Conservation (phyloP, 768 basidiomycete species). For the Fomitopsis pulvina region DNA sequence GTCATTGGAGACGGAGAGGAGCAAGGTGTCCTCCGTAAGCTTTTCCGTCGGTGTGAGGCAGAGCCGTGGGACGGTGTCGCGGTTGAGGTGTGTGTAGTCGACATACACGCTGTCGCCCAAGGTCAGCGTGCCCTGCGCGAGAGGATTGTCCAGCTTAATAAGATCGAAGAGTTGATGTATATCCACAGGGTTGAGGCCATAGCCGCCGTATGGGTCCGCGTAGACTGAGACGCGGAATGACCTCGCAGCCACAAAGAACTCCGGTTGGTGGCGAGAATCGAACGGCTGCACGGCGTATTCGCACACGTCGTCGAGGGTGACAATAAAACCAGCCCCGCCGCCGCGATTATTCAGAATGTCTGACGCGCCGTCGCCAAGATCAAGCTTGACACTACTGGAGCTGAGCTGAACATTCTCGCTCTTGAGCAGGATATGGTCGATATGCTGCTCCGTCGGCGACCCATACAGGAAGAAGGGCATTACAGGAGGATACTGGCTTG, state of each 20-base stretch:
- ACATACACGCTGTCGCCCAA: not conserved
- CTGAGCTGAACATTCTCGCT: conserved; percentile 19
- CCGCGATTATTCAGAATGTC: not conserved
- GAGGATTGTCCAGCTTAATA: not conserved
- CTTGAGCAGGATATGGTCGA: conserved; percentile 28
- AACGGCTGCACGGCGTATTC: conserved; percentile 5
- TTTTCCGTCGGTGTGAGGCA: not conserved
- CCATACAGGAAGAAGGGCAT: conserved; percentile 39
- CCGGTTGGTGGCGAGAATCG: not conserved
- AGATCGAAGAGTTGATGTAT: not conserved
- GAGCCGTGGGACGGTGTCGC: not conserved
- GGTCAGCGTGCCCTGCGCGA: not conserved
- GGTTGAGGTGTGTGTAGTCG: not conserved
- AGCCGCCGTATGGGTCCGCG: not conserved
- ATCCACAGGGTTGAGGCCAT: not conserved
- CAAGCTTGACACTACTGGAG: conserved; percentile 1
- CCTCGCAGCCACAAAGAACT: not conserved
- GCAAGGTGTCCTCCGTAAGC: not conserved
- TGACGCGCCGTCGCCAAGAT: not conserved
- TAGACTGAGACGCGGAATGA: not conserved
- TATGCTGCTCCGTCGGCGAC: conserved; percentile 14
- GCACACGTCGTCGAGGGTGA: not conserved
- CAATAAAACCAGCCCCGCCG: not conserved
- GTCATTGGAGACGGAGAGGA: not conserved
- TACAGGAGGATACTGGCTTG: conserved; percentile 22